Conservation (phyloP, 345 rosid species). For the Pseudoturritis turrita region DNA sequence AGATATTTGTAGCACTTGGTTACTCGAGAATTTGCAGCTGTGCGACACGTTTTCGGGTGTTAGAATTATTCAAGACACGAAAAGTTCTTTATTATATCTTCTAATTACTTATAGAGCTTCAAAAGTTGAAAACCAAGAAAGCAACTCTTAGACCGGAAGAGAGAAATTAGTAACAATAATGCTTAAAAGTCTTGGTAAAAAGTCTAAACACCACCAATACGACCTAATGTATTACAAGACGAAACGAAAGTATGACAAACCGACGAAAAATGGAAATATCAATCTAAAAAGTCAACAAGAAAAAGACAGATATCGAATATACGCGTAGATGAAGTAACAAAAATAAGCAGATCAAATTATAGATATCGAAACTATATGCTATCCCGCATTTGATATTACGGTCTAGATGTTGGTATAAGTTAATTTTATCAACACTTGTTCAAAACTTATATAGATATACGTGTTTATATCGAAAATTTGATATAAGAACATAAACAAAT, state of each 20-base stretch:
- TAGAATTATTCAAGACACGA: background rate
- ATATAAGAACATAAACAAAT: background rate
- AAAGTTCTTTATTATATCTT: background rate
- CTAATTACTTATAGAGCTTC: background rate
- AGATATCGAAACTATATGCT: background rate
- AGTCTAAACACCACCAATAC: background rate
- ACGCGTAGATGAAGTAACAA: background rate
- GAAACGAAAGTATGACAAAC: background rate
- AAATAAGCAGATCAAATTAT: background rate
- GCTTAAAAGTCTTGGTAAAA: background rate
- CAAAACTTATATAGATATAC: background rate
- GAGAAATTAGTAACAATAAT: background rate
- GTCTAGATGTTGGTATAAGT: background rate
- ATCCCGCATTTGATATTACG: no score
- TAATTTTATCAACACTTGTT: no score
- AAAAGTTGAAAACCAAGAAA: background rate
- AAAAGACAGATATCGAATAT: background rate
- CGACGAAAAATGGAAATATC: background rate
- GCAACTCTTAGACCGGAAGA: background rate
- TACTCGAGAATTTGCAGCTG: no score
- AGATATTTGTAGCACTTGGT: no score
- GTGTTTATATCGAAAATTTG: background rate
- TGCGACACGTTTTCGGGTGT: background rate
- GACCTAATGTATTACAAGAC: background rate
- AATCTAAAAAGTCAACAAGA: background rate